These are phyloP conservation scores for Somion occarium DNA, from an alignment of 1,284 basidiomycete genomes.

Conservation along the genomic window DNA sequence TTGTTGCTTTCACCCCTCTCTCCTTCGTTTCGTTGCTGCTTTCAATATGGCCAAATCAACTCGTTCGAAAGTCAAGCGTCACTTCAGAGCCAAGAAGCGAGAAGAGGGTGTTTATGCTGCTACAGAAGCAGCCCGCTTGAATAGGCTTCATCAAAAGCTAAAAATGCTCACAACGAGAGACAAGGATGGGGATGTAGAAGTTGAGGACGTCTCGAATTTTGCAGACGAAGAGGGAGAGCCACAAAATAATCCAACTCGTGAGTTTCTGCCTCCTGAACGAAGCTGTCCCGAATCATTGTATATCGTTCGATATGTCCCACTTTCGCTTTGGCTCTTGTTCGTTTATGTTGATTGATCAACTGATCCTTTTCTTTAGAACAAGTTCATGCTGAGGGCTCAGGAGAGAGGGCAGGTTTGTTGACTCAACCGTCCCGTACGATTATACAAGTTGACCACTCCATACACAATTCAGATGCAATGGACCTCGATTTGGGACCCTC, in stretches of 20 bases:
- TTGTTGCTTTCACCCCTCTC: neutral
- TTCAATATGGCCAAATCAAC: constrained; percentile 87
- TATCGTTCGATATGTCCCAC: neutral
- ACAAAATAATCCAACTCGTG: constrained; percentile 21
- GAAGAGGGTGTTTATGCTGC: constrained; percentile 81
- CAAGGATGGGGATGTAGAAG: constrained; percentile 34
- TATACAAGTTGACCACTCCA: too few relatives aligned
- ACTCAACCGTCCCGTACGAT: too few relatives aligned
- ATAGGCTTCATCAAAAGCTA: constrained; percentile 75
- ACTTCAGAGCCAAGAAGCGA: constrained; percentile 83
- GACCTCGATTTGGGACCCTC: constrained; percentile 37
- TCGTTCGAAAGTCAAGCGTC: constrained; percentile 85
- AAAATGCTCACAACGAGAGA: constrained; percentile 39
- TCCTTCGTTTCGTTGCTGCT: neutral
- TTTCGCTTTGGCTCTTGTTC: neutral
- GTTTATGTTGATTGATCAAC: neutral
- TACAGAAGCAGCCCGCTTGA: constrained; percentile 77
- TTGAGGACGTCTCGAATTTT: constrained; percentile 18
- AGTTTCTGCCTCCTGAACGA: constrained; percentile 20
- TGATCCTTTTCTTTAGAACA: constrained; percentile 29
- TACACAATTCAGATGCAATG: constrained; percentile 54
- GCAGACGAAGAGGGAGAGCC: constrained; percentile 24
- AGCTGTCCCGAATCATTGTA: neutral
- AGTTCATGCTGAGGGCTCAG: constrained; percentile 17
- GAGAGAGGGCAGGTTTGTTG: constrained; percentile 30